These are phyloP conservation scores for Microbotryomycetes sp. DNA, from an alignment of 1,284 basidiomycete genomes.

Conservation along the genomic window DNA sequence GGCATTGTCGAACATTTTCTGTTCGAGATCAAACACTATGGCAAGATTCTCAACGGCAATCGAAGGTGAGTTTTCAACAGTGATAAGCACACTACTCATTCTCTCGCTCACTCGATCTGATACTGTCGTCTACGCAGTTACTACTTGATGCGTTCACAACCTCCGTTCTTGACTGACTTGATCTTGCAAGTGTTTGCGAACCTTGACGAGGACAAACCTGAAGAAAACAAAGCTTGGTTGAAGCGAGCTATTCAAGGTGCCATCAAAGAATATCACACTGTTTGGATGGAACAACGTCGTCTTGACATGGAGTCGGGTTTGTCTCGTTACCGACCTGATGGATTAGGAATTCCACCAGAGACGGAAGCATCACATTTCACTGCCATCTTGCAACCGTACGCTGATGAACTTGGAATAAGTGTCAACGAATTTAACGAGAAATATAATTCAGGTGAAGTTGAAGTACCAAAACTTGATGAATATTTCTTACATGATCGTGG, in stretches of 20 bases:
- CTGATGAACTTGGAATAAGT: conserved; percentile 85
- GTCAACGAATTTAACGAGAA: conserved; percentile 95
- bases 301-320: conserved; percentile 89
- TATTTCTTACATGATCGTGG: conserved; percentile 84
- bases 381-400: conserved; percentile 91
- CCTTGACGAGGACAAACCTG: conserved; percentile 74
- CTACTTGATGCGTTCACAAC: conserved; percentile 93
- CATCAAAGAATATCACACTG: conserved; percentile 96
- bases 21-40: conserved; percentile 72
- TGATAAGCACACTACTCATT: conserved; percentile 4
- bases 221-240: conserved; percentile 81
- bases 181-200: conserved; percentile 96
- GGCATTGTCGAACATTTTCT: conserved; percentile 98
- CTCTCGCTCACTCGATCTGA: not conserved
- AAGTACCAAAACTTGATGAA: conserved; percentile 86
- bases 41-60: conserved; percentile 45
- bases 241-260: conserved; percentile 91
- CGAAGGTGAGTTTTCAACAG: conserved; percentile 39
- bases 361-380: conserved; percentile 98
- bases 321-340: conserved; percentile 86
- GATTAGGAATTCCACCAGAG: conserved; percentile 87
- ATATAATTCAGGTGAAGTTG: conserved; percentile 78
- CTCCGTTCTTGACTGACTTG: conserved; percentile 98
- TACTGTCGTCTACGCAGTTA: conserved; percentile 46
- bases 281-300: conserved; percentile 85